Evolutionary conservation across 148 eudicot species (phyloP).

Genomic region (Persicaria maculosa): DNA sequence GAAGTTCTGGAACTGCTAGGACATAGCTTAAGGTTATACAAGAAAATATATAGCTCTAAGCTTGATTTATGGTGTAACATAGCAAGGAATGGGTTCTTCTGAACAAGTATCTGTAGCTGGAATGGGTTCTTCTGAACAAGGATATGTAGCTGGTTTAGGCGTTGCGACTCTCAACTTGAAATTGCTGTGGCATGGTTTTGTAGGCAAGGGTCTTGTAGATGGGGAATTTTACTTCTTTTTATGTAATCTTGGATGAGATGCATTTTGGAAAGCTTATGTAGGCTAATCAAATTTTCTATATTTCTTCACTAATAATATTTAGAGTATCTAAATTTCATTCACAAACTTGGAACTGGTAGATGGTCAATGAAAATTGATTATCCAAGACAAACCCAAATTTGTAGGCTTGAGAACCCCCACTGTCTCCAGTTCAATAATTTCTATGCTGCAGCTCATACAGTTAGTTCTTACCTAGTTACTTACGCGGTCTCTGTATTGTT

Average conservation of each 20-base stretch:
- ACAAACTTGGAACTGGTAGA: neutral
- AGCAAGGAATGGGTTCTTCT: neutral
- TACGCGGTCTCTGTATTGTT: neutral
- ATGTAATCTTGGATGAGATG: neutral
- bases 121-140: neutral
- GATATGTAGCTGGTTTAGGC: neutral
- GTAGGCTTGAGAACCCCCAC: neutral
- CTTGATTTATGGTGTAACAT: neutral
- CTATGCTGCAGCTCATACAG: neutral
- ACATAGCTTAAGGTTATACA: no score
- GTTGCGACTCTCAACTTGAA: neutral
- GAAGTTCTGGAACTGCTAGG: neutral
- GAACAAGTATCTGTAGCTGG: neutral
- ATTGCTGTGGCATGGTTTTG: neutral
- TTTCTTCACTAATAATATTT: neutral
- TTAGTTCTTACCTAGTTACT: neutral
- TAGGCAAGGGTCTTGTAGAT: neutral
- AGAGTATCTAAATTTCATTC: neutral
- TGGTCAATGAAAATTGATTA: neutral
- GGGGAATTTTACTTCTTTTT: neutral
- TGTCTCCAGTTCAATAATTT: neutral
- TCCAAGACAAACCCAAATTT: neutral
- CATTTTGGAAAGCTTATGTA: neutral
- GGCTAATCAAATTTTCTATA: neutral
- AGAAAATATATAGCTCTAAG: neutral